A percentile compares a stretch with the other conserved stretches of the same genome.
Conservation (phyloP, 768 basidiomycete species). For the Astraeus odoratus region DNA sequence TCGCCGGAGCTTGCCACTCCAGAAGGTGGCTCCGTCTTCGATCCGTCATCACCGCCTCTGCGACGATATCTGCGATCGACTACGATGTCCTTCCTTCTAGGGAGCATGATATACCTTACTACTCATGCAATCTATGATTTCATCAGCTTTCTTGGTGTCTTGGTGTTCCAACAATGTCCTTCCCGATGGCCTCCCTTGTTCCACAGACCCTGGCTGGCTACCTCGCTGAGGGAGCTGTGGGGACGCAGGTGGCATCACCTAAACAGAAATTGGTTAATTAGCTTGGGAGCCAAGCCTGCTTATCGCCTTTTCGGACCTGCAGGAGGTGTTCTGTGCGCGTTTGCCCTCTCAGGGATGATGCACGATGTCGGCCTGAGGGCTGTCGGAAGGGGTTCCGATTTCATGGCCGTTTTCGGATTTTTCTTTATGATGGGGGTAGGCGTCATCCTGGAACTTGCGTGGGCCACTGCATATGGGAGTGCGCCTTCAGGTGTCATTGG, state of each 20-base stretch:
- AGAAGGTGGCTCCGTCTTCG: conserved; percentile 27
- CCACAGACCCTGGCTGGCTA: conserved; percentile 42
- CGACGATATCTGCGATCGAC: conserved; percentile 31
- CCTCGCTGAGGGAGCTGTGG: conserved; percentile 55
- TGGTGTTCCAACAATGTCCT: conserved; percentile 37
- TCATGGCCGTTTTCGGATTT: conserved; percentile 35
- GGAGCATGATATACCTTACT: conserved; percentile 38
- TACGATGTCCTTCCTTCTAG: conserved; percentile 35
- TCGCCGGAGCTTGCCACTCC: conserved; percentile 28
- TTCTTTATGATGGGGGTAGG: conserved; percentile 53
- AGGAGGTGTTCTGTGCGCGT: conserved; percentile 47
- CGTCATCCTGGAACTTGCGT: conserved; percentile 39
- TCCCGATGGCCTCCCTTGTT: conserved; percentile 54
- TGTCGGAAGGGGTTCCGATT: conserved; percentile 48
- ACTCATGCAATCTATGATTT: conserved; percentile 38
- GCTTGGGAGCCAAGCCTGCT: conserved; percentile 38
- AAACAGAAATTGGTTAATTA: conserved; percentile 48
- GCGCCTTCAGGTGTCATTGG: conserved; percentile 39
- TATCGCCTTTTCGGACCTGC: conserved; percentile 35
- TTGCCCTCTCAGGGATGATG: conserved; percentile 46
- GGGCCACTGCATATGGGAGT: conserved; percentile 33
- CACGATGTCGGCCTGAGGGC: conserved; percentile 52
- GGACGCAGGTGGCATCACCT: conserved; percentile 54
- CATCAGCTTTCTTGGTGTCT: conserved; percentile 35
- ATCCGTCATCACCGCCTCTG: conserved; percentile 25